Evolutionary conservation across 495 filamentous ascomycete genomes (phyloP).

Genomic region (Jackrogersella multiformis): DNA sequence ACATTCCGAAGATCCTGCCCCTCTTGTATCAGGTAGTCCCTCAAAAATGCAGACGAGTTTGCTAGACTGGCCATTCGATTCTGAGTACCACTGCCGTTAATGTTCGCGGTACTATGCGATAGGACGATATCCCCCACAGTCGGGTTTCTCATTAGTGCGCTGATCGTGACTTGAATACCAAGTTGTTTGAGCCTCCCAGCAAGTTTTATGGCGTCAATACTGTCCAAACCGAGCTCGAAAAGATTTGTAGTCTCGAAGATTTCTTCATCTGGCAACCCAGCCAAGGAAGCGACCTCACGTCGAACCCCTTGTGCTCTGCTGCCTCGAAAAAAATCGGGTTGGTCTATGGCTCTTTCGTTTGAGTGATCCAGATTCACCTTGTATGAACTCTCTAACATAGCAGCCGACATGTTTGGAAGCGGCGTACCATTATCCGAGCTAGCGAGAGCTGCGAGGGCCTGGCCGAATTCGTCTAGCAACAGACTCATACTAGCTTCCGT

Average conservation of each 20-base stretch:
- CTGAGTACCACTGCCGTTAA: neutral
- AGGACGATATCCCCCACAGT: conserved; percentile 66
- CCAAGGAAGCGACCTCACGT: conserved; percentile 67
- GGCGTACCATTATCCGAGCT: conserved; percentile 15
- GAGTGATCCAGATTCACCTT: neutral
- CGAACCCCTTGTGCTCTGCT: conserved; percentile 59
- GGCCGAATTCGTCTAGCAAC: conserved; percentile 55
- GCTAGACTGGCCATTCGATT: conserved; percentile 3
- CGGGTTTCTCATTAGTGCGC: conserved; percentile 72
- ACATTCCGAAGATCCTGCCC: conserved; percentile 42
- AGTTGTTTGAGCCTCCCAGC: conserved; percentile 68
- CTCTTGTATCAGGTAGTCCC: conserved; percentile 6
- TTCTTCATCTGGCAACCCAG: conserved; percentile 57
- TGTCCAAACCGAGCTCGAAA: conserved; percentile 72
- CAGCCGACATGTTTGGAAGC: neutral
- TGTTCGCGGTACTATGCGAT: neutral
- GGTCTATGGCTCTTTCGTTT: neutral
- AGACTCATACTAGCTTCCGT: conserved; percentile 41
- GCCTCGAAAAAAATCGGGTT: conserved; percentile 62
- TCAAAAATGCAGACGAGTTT: conserved; percentile 21
- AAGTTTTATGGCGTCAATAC: conserved; percentile 74
- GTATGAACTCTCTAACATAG: neutral
- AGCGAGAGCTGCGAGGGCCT: conserved; percentile 42
- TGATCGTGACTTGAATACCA: conserved; percentile 69
- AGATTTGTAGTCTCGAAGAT: conserved; percentile 66